Conservation (phyloP, 75 land plant genomes). For the Sequoia sempervirens region DNA sequence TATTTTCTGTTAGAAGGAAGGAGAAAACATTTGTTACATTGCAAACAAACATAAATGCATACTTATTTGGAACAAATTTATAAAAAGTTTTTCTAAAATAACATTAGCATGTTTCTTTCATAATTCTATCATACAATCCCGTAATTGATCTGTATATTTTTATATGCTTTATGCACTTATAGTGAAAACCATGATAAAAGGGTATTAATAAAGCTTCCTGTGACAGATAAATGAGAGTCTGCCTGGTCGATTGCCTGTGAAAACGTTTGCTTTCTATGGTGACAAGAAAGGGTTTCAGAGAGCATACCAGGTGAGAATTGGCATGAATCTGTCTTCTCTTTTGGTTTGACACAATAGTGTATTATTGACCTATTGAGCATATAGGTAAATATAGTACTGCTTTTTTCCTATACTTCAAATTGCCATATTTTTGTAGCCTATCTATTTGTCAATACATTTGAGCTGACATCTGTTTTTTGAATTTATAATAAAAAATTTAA, state of each 20-base stretch:
- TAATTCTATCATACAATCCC: background rate
- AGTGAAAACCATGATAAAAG: background rate
- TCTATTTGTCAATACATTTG: background rate
- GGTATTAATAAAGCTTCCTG: background rate
- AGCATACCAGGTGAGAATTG: conserved; percentile 55
- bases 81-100: background rate
- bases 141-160: background rate
- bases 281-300: conserved; percentile 53
- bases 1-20: background rate
- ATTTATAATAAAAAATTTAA: background rate
- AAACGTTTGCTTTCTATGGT: conserved; percentile 57
- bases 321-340: background rate
- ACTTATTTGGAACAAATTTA: background rate
- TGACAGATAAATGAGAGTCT: conserved; percentile 83
- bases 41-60: background rate
- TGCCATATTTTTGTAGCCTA: background rate
- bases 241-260: conserved; percentile 71
- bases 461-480: background rate
- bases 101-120: background rate
- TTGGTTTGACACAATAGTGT: background rate
- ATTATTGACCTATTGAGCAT: background rate
- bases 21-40: background rate
- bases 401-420: background rate
- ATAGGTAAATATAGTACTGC: background rate
- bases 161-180: background rate